Evolutionary conservation across 2,329 filamentous ascomycete species (phyloP).

Genomic region (Fusarium sulawesiense): DNA sequence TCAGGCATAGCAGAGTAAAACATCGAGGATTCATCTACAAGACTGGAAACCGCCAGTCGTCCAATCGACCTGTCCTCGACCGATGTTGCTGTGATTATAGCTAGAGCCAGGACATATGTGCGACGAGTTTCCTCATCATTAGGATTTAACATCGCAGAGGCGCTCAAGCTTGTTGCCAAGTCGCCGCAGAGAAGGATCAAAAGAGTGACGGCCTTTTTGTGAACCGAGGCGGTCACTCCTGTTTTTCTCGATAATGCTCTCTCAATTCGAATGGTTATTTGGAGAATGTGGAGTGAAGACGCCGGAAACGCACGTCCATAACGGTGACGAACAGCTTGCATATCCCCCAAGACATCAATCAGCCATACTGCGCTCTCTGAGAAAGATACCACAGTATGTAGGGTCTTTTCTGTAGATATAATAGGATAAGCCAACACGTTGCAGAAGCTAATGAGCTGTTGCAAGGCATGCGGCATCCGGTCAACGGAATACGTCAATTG

Average conservation of each 20-base stretch:
- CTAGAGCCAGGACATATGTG: slow-evolving; percentile 54
- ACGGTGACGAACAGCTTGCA: slow-evolving; percentile 55
- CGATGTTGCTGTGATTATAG: slow-evolving; percentile 54
- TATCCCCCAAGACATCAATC: slow-evolving; percentile 59
- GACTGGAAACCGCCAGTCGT: slow-evolving; percentile 56
- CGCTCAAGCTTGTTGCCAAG: slow-evolving; percentile 50
- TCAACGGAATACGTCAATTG: slow-evolving; percentile 56
- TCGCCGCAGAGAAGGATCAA: slow-evolving; percentile 58
- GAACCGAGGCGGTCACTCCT: slow-evolving; percentile 37
- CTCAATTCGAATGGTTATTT: slow-evolving; percentile 52
- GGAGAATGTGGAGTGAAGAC: slow-evolving; percentile 52
- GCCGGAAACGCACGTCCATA: slow-evolving; percentile 50
- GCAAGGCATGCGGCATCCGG: slow-evolving; percentile 57
- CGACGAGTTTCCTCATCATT: slow-evolving; percentile 47
- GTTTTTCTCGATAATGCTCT: slow-evolving; percentile 35
- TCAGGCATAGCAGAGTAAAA: slow-evolving; percentile 49
- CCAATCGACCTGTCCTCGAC: slow-evolving; percentile 50
- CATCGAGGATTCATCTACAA: slow-evolving; percentile 57
- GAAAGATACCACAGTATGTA: slow-evolving; percentile 50
- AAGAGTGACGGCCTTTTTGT: slow-evolving; percentile 53
- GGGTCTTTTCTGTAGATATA: slow-evolving; percentile 49
- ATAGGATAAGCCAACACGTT: slow-evolving; percentile 58
- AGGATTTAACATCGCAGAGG: slow-evolving; percentile 46
- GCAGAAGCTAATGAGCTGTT: slow-evolving; percentile 59
- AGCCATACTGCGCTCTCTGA: slow-evolving; percentile 61